These are phyloP conservation scores for Xylaria sp. DNA, from an alignment of 2,329 filamentous ascomycete genomes.

Conservation along the genomic window DNA sequence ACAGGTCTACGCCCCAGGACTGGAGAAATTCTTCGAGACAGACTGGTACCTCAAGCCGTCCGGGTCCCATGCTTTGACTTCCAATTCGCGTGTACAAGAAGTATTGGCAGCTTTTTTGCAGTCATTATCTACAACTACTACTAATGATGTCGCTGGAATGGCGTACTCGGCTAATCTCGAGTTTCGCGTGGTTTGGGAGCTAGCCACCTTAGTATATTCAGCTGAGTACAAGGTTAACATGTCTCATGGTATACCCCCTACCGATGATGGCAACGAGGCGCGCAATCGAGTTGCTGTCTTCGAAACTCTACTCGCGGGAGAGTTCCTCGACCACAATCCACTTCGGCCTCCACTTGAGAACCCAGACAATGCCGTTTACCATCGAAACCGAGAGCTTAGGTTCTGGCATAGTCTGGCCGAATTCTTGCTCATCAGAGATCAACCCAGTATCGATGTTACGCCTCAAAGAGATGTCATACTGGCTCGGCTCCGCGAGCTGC, in stretches of 20 bases:
- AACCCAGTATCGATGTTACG: slow-evolving; percentile 59
- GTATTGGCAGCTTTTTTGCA: slow-evolving; percentile 74
- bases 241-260: slow-evolving; percentile 56
- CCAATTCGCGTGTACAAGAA: slow-evolving; percentile 69
- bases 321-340: slow-evolving; percentile 69
- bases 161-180: slow-evolving; percentile 66
- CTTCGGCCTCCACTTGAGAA: slow-evolving; percentile 62
- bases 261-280: slow-evolving; percentile 72
- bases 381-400: slow-evolving; percentile 72
- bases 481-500: slow-evolving; percentile 71
- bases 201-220: slow-evolving; percentile 62
- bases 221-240: slow-evolving; percentile 52
- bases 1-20: slow-evolving; percentile 78
- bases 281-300: slow-evolving; percentile 79
- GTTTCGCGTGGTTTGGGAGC: slow-evolving; percentile 68
- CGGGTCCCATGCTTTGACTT: slow-evolving; percentile 59
- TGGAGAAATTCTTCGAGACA: slow-evolving; percentile 83
- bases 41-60: slow-evolving; percentile 75
- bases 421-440: slow-evolving; percentile 72
- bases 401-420: slow-evolving; percentile 86
- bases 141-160: slow-evolving; percentile 64
- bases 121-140: slow-evolving; percentile 60
- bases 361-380: slow-evolving; percentile 63
- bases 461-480: slow-evolving; percentile 75
- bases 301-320: slow-evolving; percentile 80